Evolutionary conservation across 345 rosid species (phyloP).

Genomic region (Lepidium africanum): DNA sequence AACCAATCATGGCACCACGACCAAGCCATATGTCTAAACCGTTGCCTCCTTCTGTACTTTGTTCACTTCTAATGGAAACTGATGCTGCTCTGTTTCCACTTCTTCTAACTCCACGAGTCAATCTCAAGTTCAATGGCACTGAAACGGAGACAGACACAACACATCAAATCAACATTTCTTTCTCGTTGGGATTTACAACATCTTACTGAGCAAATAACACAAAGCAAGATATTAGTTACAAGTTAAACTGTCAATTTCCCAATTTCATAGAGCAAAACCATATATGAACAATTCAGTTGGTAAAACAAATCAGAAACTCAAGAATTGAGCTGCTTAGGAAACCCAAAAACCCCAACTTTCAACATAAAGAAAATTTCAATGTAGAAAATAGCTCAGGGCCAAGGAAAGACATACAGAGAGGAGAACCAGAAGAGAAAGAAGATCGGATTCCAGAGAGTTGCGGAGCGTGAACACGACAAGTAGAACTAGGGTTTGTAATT

Average conservation of each 20-base stretch:
- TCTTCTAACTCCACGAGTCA: slow-evolving; percentile 23
- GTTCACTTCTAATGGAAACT: slow-evolving; percentile 62
- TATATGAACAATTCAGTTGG: neutral
- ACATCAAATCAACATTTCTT: neutral
- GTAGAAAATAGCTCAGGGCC: neutral
- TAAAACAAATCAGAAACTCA: neutral
- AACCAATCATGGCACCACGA: slow-evolving; percentile 83
- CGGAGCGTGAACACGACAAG: slow-evolving; percentile 30
- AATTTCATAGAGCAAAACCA: neutral
- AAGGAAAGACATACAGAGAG: slow-evolving; percentile 37
- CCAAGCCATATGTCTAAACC: slow-evolving; percentile 87
- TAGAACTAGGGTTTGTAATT: slow-evolving; percentile 10
- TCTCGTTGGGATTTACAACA: neutral
- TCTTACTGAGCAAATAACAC: neutral
- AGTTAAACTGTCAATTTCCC: neutral
- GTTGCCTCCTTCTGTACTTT: slow-evolving; percentile 43
- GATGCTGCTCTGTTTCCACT: slow-evolving; percentile 34
- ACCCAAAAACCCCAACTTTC: neutral
- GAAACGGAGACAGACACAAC: neutral
- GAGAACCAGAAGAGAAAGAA: slow-evolving; percentile 56
- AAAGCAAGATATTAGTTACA: neutral
- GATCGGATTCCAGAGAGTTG: slow-evolving; percentile 26
- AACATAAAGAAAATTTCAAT: neutral
- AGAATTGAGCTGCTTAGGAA: neutral
- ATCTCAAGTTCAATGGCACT: slow-evolving; percentile 36